Evolutionary conservation across 441 rosid genomes (phyloP), one percentile per base, ranked within the genome.

Genomic region (Flueggea neowawraea): DNA sequence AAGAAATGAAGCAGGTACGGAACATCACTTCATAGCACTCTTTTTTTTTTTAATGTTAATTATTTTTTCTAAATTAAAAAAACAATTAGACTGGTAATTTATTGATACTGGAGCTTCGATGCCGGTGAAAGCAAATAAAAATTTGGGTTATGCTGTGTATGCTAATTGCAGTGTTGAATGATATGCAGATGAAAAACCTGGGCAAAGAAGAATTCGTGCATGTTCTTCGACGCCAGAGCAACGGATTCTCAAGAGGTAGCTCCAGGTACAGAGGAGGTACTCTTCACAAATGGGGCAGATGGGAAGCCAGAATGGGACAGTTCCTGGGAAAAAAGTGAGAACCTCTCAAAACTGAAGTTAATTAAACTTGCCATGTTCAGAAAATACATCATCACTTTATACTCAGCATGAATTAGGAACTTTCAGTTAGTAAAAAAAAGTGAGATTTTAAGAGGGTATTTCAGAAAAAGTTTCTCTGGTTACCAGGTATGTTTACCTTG

Each of bases 271-370:
- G 89, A 66, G 97, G 98, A 10, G 88, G 80, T 11, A 83, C 90
- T 32, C 75, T 88, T 62, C 90, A 86, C 61, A 88, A 83, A 73
- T 85, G 92, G 68, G 96, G 97, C 53, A 77, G 87, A 57, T 87
- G 91, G 90, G 96, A 90, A 72, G 91, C 97, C 17, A 74, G 88
- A 64, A 87, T 90, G 88, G 95, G 91, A 14, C 96, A 87, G 64
- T 84, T 89, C 65, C 93, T 80, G 60, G 91, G 93, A 66, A 88
- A 89, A 68, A 90, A 83, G 98, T 94, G 81, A 93, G 94, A 12
- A 55, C 22, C 48, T 52, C 61, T 57, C 14, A 47, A 22, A 41
- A 78, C 69, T 69, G 57, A 66, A 77, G 7, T 8, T 28, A 6
- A 28, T 16, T 54, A 15, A 10, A 54, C 57, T 13, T 16, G 0